Evolutionary conservation across 2,329 filamentous ascomycete genomes (phyloP), one percentile per base, ranked within the genome.

Genomic region (Lomentospora prolificans): DNA sequence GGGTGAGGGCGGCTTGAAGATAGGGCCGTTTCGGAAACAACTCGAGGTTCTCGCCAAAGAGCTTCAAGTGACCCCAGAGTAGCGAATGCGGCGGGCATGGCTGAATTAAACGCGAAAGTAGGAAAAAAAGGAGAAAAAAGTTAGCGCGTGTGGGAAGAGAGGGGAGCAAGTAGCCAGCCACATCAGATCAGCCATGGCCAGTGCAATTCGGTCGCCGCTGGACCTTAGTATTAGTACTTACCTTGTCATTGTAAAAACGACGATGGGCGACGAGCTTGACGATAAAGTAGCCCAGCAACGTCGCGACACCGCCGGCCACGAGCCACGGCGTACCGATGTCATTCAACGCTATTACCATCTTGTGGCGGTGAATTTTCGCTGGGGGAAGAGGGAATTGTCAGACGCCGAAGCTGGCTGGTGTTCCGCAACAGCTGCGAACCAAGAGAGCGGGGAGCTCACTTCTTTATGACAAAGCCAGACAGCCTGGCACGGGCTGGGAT

Each of bases 1-100:
- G 57, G 14, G 64, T 65, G 31, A 61, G 58, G 44, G 59, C 58
- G 19, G 56, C 51, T 55, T 65, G 64, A 1, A 61, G 61, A 48
- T 65, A 63, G 22, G 51, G 59, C 52, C 62, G 60, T 10, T 58
- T 58, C 9, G 64, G 65, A 4, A 65, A 51, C 5, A 36, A 51
- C 5, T 55, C 50, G 3, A 56, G 46, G 8, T 57, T 51, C 22
- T 60, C 58, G 19, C 59, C 58, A 44, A 64, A 56, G 48, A 60
- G 39, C 22, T 57, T 58, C 2, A 63, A 55, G 36, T 64, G 63
- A 30, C 57, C 63, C 55, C 58, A 64, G 3, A 64, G 57, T 53
- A 59, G 55, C 6, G 58, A 61, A 51, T 64, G 63, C 14, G 60
- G 60, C 10, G 60, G 55, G 51, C 57, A 22, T 3, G 59, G 59